Evolutionary conservation across 2,329 filamentous ascomycete genomes (phyloP), one percentile per base, ranked within the genome.

Genomic region (Cercospora nicotianae): DNA sequence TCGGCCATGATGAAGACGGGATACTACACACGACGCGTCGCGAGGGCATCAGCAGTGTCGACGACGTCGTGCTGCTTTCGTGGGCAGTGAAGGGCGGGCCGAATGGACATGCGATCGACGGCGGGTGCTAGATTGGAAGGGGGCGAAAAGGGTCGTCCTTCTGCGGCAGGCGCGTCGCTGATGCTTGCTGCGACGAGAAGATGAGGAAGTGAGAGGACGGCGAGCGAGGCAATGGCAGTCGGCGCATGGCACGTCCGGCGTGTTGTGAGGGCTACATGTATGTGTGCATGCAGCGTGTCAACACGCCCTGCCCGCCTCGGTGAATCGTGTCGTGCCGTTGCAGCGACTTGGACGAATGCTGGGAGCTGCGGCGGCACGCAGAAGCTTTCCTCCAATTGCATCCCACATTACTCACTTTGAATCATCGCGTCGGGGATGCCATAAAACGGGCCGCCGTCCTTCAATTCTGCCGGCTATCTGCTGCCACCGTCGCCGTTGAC

Each of bases 1-100:
- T 75, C 72, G 31, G 74, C 70, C 73, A 75, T 75, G 63, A 45
- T 69, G 60, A 63, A 48, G 30, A 36, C 31, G n/a, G 31, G 8
- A 23, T 23, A 59, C 55, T 18, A 36, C 28, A n/a, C 55, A 36
- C 30, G 30, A 31, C 31, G 55, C 55, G 28, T 59, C 30, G 28
- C 55, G 55, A 18, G 55, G 26, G 28, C 55, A 59, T 59, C 55
- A 59, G 55, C 55, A 59, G 16, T 31, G 31, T 20, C 28, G 36
- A 16, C 36, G 16, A n/a, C 16, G 36, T 42, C 16, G 36, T n/a
- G 55, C 48, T 55, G 55, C 28, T 20, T 36, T n/a, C 55, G 31
- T 18, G 30, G 18, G 30, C 55, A 33, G 55, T 36, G 31, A 9
- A 7, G 10, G 55, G 55, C 55, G 55, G 55, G 55, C 30, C 55